Conservation (phyloP, 1,139 yeast species). For the Yamadazyma diddensiae region DNA sequence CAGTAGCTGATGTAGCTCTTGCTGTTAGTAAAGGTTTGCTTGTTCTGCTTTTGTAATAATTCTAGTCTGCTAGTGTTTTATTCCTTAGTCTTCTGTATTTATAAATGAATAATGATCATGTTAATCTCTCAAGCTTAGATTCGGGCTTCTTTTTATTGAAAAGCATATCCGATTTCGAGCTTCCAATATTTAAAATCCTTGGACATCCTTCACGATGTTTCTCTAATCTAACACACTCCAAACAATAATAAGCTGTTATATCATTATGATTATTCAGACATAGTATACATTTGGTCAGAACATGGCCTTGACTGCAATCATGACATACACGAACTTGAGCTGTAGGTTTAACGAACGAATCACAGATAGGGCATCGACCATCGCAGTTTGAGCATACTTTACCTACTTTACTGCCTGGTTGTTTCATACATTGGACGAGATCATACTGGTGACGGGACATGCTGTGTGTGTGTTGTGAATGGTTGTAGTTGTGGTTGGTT, state of each 20-base stretch:
- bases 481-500: no score
- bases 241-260: constrained; percentile 76
- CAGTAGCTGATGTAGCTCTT: no score
- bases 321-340: constrained; percentile 76
- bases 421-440: constrained; percentile 79
- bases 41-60: no score
- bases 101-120: constrained; percentile 1
- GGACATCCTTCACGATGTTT: constrained; percentile 95
- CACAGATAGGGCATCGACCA: constrained; percentile 90
- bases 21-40: no score
- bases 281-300: constrained; percentile 63
- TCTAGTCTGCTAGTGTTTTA: no score
- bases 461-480: neutral
- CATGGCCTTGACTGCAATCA: constrained; percentile 77
- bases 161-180: constrained; percentile 65
- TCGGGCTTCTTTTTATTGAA: constrained; percentile 45
- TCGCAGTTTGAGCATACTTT: constrained; percentile 81
- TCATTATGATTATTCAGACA: constrained; percentile 56
- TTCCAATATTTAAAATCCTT: constrained; percentile 74
- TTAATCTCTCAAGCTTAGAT: constrained; percentile 10
- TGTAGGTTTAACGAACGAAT: constrained; percentile 76
- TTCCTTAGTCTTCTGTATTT: no score
- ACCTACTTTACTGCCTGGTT: constrained; percentile 74
- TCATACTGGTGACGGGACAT: constrained; percentile 95
- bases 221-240: constrained; percentile 79